phyloP scores from a whole-genome alignment of 1,139 yeast genomes.

The Saccharomyces hybrid region DNA sequence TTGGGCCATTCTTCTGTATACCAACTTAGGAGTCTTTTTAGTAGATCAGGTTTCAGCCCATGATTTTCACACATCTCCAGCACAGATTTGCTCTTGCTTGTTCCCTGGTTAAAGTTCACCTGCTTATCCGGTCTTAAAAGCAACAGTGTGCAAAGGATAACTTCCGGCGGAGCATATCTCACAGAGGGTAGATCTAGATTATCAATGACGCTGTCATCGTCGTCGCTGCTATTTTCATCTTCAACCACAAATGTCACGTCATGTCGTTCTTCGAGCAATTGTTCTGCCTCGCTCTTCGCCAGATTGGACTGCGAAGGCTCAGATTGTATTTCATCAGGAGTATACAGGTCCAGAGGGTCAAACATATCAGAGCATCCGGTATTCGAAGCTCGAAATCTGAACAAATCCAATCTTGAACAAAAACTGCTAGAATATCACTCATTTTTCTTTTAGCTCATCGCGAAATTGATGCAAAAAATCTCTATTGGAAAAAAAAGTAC shows the following conservation, averaged over 20 bases:
- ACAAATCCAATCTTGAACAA: too few relatives aligned
- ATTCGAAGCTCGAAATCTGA: background rate
- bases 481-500: background rate
- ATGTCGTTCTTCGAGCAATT: background rate
- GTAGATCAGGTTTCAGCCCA: conserved; percentile 5
- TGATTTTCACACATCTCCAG: conserved; percentile 3
- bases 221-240: conserved; percentile 16
- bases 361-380: conserved; percentile 17
- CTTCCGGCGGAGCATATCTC: conserved; percentile 43
- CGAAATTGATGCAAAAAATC: background rate
- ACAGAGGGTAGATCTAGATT: conserved; percentile 60
- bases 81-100: background rate
- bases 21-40: conserved; percentile 38
- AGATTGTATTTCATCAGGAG: conserved; percentile 11
- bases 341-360: conserved; percentile 34
- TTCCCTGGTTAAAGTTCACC: conserved; percentile 42
- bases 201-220: conserved; percentile 40
- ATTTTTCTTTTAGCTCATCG: conserved; percentile 1
- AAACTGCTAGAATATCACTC: background rate
- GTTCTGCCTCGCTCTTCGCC: background rate
- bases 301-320: background rate
- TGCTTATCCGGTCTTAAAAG: conserved; percentile 47
- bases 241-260: background rate
- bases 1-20: conserved; percentile 35
- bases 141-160: conserved; percentile 41